Base-by-base conservation (phyloP, 116 monocot genomes). In the Phalaenopsis hybrid region DNA sequence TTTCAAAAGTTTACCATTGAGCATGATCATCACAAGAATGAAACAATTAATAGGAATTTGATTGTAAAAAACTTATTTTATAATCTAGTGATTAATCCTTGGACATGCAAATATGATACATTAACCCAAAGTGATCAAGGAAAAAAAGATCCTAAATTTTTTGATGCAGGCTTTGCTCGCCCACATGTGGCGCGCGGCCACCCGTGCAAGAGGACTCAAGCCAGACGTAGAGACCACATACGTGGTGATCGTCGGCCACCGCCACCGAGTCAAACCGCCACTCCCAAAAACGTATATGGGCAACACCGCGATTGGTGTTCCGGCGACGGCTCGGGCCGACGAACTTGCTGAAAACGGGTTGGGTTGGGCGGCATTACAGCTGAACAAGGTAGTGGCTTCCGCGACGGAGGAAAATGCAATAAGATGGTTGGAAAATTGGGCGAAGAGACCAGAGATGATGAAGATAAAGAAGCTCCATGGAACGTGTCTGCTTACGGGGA, bases 211-310 rank as follows among this genome's bases (percentile, higher is more conserved):
- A 7, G 23, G 57, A 6, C 59, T 74, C 0, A 8, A 21, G 20
- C 63, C 69, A 1, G 61, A 79, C 1, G 34, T 79, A 5, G 75
- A 82, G 82, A 82, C 82, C 33, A 23, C 43, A 21, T 86, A 48
- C 21, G 0, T 44, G 0, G 2, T 86, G 4, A 0, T 21, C 4
- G 63, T 55, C 0, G 61, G 78, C 4, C 63, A 48, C 49, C 78
- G 82, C 4, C 7, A 79, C 10, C 78, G 82, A 20, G 4, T 82
- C 0, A 37, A 1, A 3, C 85, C 85, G 7, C 75, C 74, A 6
- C 86, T 86, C 8, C 72, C 82, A 0, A 16, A 68, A n/a, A 50
- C 82, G 0, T 86, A 86, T 20, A 11, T 86, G 6, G 82, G 86
- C 23, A 86, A 86, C 50, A 33, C 74, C 5, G 33, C 79, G 9